These are phyloP conservation scores for Alternaria novae-zelandiae DNA, from an alignment of 2,329 filamentous ascomycete genomes.

Conservation along the genomic window DNA sequence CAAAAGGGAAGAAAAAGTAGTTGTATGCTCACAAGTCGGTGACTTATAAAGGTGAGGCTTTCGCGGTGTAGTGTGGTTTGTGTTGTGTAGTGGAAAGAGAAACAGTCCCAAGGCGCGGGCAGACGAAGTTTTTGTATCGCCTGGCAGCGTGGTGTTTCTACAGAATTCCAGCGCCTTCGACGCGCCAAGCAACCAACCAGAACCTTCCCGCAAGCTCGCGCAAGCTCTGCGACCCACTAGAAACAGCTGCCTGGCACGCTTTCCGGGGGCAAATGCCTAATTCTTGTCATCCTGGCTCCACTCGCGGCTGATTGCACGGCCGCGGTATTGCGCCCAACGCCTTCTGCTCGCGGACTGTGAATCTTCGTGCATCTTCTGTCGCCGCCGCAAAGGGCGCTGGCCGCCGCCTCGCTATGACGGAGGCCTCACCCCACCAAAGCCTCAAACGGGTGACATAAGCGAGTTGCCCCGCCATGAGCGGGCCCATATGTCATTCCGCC, in stretches of 20 bases:
- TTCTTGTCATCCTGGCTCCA: neutral
- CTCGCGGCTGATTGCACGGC: slow-evolving; percentile 1
- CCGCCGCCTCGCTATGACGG: slow-evolving; percentile 17
- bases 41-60: slow-evolving; percentile 41
- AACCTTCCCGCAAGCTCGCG: slow-evolving; percentile 17
- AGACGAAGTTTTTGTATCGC: slow-evolving; percentile 36
- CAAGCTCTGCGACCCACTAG: slow-evolving; percentile 18
- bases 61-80: slow-evolving; percentile 11
- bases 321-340: neutral
- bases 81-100: slow-evolving; percentile 27
- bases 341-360: neutral
- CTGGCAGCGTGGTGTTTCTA: slow-evolving; percentile 13
- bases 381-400: slow-evolving; percentile 2
- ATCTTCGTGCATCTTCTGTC: slow-evolving; percentile 6
- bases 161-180: slow-evolving; percentile 20
- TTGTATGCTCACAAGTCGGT: slow-evolving; percentile 40
- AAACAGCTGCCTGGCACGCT: slow-evolving; percentile 6
- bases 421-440: slow-evolving; percentile 19
- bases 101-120: slow-evolving; percentile 19
- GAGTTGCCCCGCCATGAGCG: slow-evolving; percentile 19
- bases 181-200: slow-evolving; percentile 18
- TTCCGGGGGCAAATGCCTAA: slow-evolving; percentile 8
- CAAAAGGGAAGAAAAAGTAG: slow-evolving; percentile 30
- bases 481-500: slow-evolving; percentile 7
- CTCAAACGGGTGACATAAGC: slow-evolving; percentile 16